Evolutionary conservation across 371 early-diverging fungal genomes (phyloP).

Genomic region (Mucor mucedo): DNA sequence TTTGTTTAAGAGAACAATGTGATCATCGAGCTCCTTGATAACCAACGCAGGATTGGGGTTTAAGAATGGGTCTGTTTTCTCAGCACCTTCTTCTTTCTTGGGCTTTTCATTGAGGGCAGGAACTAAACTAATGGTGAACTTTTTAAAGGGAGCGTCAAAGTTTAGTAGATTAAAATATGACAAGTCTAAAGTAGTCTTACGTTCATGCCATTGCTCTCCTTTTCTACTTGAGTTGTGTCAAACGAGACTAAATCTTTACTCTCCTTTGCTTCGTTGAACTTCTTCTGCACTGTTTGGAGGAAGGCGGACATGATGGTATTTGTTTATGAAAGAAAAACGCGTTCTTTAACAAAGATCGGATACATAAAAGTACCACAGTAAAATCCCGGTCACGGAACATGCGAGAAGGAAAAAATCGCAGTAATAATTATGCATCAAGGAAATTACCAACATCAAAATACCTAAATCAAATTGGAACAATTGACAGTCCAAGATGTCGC

Average conservation of each 20-base stretch:
- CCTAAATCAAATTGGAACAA: no score
- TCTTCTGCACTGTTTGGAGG: constrained; percentile 26
- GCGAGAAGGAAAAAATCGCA: no score
- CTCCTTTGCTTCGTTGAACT: constrained; percentile 39
- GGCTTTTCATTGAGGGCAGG: constrained; percentile 30
- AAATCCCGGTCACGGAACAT: no score
- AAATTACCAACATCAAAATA: no score
- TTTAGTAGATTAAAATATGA: neutral
- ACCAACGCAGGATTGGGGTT: constrained; percentile 66
- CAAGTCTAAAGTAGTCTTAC: constrained; percentile 16
- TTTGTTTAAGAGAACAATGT: constrained; percentile 76
- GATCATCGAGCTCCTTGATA: constrained; percentile 60
- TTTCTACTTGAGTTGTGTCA: constrained; percentile 23
- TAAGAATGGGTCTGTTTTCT: constrained; percentile 68
- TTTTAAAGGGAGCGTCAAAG: no score
- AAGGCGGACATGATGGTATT: constrained; percentile 13
- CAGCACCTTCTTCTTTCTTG: constrained; percentile 29
- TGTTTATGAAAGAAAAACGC: no score
- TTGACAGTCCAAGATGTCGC: no score
- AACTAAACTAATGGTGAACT: constrained; percentile 26
- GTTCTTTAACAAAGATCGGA: no score
- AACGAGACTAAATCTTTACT: constrained; percentile 33
- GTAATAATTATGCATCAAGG: no score
- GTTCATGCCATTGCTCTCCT: constrained; percentile 31
- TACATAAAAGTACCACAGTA: no score